These are phyloP conservation scores for Neonectria faginata DNA, from an alignment of 2,329 filamentous ascomycete genomes.

Conservation along the genomic window DNA sequence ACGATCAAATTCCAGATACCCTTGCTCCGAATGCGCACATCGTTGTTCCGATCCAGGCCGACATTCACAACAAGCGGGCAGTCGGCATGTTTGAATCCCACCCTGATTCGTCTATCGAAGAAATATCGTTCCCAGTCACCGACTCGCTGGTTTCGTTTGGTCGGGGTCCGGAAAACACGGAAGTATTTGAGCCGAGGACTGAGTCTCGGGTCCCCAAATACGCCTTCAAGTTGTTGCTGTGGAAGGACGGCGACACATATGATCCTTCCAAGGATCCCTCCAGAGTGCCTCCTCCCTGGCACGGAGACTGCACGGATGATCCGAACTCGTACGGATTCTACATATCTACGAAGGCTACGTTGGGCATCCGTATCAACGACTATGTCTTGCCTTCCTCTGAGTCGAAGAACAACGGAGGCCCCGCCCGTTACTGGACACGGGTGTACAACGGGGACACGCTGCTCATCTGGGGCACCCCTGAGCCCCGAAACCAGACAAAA, in stretches of 20 bases:
- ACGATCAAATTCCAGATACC: conserved; percentile 51
- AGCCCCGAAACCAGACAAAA: conserved; percentile 56
- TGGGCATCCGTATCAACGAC: conserved; percentile 82
- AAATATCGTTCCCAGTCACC: conserved; percentile 73
- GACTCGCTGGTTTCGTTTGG: conserved; percentile 82
- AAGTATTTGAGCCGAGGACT: conserved; percentile 69
- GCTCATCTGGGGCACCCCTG: conserved; percentile 71
- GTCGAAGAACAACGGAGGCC: conserved; percentile 62
- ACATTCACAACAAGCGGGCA: conserved; percentile 53
- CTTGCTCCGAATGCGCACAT: conserved; percentile 52
- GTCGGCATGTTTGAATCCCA: conserved; percentile 77
- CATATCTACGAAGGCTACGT: conserved; percentile 82
- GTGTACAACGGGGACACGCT: conserved; percentile 83
- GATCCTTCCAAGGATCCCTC: conserved; percentile 67
- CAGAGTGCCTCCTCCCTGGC: conserved; percentile 65
- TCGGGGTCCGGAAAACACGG: conserved; percentile 74
- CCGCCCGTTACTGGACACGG: conserved; percentile 73
- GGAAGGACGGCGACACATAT: conserved; percentile 74
- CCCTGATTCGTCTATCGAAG: conserved; percentile 71
- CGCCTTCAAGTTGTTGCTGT: conserved; percentile 82
- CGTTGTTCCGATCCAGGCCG: conserved; percentile 50
- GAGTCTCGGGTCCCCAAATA: conserved; percentile 84
- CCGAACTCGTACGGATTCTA: conserved; percentile 74
- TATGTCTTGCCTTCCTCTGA: conserved; percentile 70
- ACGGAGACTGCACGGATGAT: conserved; percentile 48